Evolutionary conservation across 2,329 filamentous ascomycete genomes (phyloP), one percentile per base, ranked within the genome.

Genomic region (Microcera coccophila): DNA sequence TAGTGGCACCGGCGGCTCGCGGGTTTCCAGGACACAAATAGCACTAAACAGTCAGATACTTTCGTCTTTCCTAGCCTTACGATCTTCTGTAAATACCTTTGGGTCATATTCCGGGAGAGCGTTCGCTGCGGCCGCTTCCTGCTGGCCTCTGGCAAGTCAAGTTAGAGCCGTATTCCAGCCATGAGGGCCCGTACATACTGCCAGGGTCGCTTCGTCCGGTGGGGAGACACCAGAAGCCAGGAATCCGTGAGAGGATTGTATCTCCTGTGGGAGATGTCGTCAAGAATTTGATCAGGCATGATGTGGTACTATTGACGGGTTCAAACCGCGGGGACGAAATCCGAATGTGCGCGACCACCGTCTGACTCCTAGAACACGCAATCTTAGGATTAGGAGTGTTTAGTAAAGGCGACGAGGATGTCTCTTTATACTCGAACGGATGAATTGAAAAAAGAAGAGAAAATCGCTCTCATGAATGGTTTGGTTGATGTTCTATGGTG

Each of bases 181-280:
- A 10, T 9, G 15, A 32, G n/a, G 7, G 12, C 7, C n/a, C 15
- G 7, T n/a, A 73, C 87, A 79, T 74, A 95, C 88, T 96, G 93
- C 93, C 93, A 98, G 60, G 93, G 93, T 52, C 93, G 80, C 78
- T 97, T 97, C 40, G 90, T 97, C 42, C 93, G 78, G 68, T 98
- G 93, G 48, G 93, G 93, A 14, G 93, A 97, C 12, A 98, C 93
- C 28, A 98, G 79, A 47, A 98, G 78, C 85, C 90, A 95, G 49
- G 85, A 89, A 48, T 88, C 90, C 53, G 87, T 85, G 49, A 98
- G 76, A 40, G 89, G 87, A 64, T 98, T 98, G 67, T 86, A 97
- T 64, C 93, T 85, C 59, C 93, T 79, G 65, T 98, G 93, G 32
- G 93, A 95, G 60, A 98, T 97, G 66, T 98, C 91, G 73, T 97